Evolutionary conservation across 352 stramenopile species (phyloP), one percentile per base, ranked within the genome.

Genomic region (Blastocystis sp.): DNA sequence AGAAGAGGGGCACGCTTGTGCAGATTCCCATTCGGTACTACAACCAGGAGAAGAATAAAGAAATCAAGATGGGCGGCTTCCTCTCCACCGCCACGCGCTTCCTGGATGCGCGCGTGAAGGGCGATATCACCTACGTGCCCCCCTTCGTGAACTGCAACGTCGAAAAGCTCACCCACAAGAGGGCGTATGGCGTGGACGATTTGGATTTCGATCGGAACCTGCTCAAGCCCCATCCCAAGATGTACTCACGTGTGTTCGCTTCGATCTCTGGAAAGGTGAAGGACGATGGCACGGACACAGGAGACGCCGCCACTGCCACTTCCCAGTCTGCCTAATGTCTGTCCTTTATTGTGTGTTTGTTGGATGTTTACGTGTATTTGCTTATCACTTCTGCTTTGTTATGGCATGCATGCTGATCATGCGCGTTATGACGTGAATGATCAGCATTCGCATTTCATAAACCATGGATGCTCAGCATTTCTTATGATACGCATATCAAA

Each of bases 11-110:
- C 3, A 84, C 74, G 3, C 21, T 45, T 10, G 62, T 71, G 14
- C 59, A 84, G 62, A 84, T 84, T 59, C 74, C 74, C 74, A 71
- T 84, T 59, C 59, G 62, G 3, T 68, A 71, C 34, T 84, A 84
- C 40, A 84, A 84, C 45, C 9, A 71, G 24, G 52, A 71, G 19
- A 76, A 71, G 52, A 84, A 84, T 38, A 19, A 28, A 42, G 74
- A 84, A n/a, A 57, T 84, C 59, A 84, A 84, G 40, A 59, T 65
- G 45, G 74, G 74, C 57, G 62, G 62, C 62, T 84, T 84, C 24
- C 42, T 84, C 17, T 71, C 59, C 40, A 84, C 62, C 3, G 59
- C 74, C 21, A 84, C 59, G 1, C 59, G 62, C 21, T 84, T 42
- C 28, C 38, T 84, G 45, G 59, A 84, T 34, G 74, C 76, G 24